Evolutionary conservation across 2,329 filamentous ascomycete species (phyloP), one percentile per base, ranked within the genome.

Genomic region (Ceratocystis lukuohia): DNA sequence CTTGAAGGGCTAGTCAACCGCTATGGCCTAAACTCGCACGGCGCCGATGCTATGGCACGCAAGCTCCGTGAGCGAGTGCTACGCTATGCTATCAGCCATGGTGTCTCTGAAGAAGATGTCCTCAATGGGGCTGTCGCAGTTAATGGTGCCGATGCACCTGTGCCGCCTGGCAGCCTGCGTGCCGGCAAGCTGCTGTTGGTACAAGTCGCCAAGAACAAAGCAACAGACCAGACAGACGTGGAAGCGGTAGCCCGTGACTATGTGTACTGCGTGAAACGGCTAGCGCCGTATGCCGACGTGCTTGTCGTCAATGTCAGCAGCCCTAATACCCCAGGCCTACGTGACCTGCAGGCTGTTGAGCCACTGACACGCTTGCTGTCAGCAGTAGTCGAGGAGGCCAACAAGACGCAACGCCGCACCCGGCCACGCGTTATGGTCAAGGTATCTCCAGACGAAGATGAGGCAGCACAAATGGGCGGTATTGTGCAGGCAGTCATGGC

Each of bases 261-360:
- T 73, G 88, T 94, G n/a, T 89, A 88, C 75, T 96, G 93, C 72
- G 92, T 96, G 2, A 80, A 88, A 65, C 82, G 86, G 59, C 79
- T 99, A 46, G 94, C 88, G 3, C 87, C 82, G 63, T 99, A 96
- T 74, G 91, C 94, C 10, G 94, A 99, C 72, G 88, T 99, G 45
- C 78, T 99, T n/a, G 93, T 97, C 6, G 94, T 99, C 73, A 99
- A 99, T 72, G 94, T 99, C 62, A 96, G 91, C 72, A 95, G 89
- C 71, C 94, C 94, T 28, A 99, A 99, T 77, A 97, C 93, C 0
- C 93, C 93, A 0, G 93, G 94, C 0, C 81, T 97, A 62, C 85
- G 94, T 28, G 88, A 91, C 66, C 79, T 99, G 46, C 94, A 99
- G 76, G 88, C 89, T 1, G 84, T 87, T 0, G 91, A 88, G 70